A percentile compares a stretch with the other conserved stretches of the same genome.
These are phyloP conservation scores for Grosmannia serpens DNA, from an alignment of 2,329 filamentous ascomycete species.

Conservation along the genomic window DNA sequence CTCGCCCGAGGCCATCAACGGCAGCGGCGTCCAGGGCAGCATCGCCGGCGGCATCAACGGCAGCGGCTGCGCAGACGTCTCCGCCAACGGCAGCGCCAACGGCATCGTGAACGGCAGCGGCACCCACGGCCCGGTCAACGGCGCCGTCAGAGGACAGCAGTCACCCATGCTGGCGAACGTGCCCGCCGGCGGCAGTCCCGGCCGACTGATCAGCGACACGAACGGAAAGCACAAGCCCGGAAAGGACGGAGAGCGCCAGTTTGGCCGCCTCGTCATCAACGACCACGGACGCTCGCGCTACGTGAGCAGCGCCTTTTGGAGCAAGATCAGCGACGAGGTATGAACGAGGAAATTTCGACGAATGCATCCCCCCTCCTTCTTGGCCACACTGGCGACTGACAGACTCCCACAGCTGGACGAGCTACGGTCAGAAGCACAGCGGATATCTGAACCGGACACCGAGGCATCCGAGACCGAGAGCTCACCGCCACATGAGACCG, in stretches of 20 bases:
- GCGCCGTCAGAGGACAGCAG: constrained; percentile 1
- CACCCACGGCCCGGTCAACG: background rate
- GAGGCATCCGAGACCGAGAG: constrained; percentile 51
- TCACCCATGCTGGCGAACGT: constrained; percentile 5
- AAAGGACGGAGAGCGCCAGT: constrained; percentile 36
- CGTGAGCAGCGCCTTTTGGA: constrained; percentile 68
- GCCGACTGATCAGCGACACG: constrained; percentile 11
- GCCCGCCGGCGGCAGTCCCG: constrained; percentile 4
- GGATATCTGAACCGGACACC: constrained; percentile 39
- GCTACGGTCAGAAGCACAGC: constrained; percentile 37
- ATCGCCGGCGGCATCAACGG: background rate
- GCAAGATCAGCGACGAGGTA: constrained; percentile 64
- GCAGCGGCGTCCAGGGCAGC: background rate
- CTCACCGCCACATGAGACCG: constrained; percentile 32
- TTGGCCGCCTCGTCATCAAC: constrained; percentile 59
- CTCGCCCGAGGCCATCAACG: constrained; percentile 24
- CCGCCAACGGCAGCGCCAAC: constrained; percentile 1
- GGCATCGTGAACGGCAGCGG: background rate
- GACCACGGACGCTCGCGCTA: constrained; percentile 59
- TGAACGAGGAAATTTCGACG: background rate
- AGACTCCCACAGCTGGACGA: constrained; percentile 24
- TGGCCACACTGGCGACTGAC: background rate
- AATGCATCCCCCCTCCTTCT: background rate
- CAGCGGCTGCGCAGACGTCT: background rate
- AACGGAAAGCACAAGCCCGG: constrained; percentile 10